Evolutionary conservation across 768 basidiomycete species (phyloP), one percentile per base, ranked within the genome.

Genomic region (Pilatotrama ljubarskyi): DNA sequence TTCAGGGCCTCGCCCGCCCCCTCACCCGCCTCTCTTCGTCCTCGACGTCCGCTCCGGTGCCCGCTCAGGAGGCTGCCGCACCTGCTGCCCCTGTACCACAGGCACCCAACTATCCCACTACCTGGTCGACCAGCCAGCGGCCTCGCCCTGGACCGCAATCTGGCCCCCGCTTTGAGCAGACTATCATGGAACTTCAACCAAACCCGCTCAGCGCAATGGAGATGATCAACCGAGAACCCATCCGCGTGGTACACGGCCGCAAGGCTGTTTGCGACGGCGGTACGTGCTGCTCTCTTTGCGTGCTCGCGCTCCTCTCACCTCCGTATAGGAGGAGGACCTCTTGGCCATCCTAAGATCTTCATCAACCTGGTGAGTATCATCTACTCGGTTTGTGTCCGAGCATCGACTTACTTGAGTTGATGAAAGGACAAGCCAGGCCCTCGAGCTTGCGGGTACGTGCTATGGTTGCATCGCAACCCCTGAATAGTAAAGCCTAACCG

Each of bases 321-420:
- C 7, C 22, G 51, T 0, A n/a, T 71, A 98, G 96, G 96, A 75
- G 88, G 87, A 71, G 97, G 96, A 11, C 84, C 97, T 42, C 82
- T 99, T 26, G 97, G 97, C 22, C 97, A 99, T 72, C 97, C 97
- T 5, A 95, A 94, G 79, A 86, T 98, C 61, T 98, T 84, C 70
- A 94, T 99, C 73, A 98, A 98, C 78, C 73, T 99, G 72, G 95
- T 94, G 67, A 61, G 90, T 77, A 40, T 17, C 41, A 42, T 24
- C 14, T 32, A 32, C 29, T 32, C 29, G 32, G 42, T 53, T 51
- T 0, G 5, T 36, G 58, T 24, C 20, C 15, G 37, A 24, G 36
- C 55, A 52, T 17, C 15, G 36, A 36, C 6, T 53, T 40, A 47
- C 15, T 38, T 24, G 20, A 37, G 47, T 51, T 29, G 37, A 43